These are phyloP conservation scores for Mycena vitilis DNA, from an alignment of 768 basidiomycete species.

Conservation along the genomic window DNA sequence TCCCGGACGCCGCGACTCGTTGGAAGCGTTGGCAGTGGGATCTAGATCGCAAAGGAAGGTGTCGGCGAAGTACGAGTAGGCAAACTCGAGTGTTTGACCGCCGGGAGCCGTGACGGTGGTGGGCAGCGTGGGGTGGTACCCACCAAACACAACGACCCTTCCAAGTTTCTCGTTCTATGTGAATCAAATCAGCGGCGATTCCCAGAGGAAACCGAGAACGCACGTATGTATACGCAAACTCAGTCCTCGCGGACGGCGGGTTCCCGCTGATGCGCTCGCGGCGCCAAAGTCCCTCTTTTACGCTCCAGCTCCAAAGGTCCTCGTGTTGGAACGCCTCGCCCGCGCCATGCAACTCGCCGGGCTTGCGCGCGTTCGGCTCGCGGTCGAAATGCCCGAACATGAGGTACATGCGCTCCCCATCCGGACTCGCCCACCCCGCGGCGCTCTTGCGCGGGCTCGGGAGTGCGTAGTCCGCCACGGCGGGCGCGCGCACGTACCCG, in stretches of 20 bases:
- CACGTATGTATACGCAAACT: constrained; percentile 45
- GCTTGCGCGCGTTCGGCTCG: constrained; percentile 34
- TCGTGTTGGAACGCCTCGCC: constrained; percentile 31
- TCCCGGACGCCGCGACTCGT: constrained; percentile 14
- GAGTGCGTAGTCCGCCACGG: constrained; percentile 32
- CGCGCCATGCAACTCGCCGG: constrained; percentile 42
- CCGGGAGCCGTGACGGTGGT: constrained; percentile 25
- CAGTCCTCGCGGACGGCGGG: constrained; percentile 45
- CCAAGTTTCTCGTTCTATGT: constrained; percentile 38
- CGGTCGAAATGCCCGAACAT: constrained; percentile 52
- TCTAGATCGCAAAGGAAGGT: constrained; percentile 49
- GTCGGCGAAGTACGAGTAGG: constrained; percentile 55
- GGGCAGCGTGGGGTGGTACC: constrained; percentile 48
- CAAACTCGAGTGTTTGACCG: constrained; percentile 31
- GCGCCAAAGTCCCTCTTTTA: constrained; percentile 43
- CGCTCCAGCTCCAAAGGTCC: constrained; percentile 49
- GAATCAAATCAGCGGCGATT: no score
- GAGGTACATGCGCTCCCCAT: constrained; percentile 45
- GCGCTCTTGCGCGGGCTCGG: constrained; percentile 51
- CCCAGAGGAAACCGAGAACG: not conserved
- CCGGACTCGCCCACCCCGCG: constrained; percentile 48
- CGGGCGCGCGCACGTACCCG: constrained; percentile 36
- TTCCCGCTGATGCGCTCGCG: constrained; percentile 47
- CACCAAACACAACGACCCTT: constrained; percentile 52
- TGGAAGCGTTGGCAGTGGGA: not conserved